Base-by-base conservation (phyloP, 2,329 filamentous ascomycete species). In the Dryadomyces quercivorus region DNA sequence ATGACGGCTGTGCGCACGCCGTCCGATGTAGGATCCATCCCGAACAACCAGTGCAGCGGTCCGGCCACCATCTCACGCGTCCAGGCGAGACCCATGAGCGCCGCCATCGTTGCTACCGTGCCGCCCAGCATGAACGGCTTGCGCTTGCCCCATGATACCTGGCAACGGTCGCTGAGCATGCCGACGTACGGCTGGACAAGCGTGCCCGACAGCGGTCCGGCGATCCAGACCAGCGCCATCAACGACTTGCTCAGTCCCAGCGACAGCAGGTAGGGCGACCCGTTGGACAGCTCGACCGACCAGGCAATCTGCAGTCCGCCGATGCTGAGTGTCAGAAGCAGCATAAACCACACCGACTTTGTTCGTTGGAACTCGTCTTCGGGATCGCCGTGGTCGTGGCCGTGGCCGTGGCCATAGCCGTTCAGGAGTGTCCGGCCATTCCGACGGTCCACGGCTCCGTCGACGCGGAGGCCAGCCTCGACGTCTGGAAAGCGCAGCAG, bases 231-330 rank as follows among this genome's bases (percentile, higher is more conserved):
- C 59, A 91, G 75, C 18, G 88, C 86, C 75, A 92, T 85, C 46
- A 91, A 70, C 42, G 86, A 85, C 71, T 92, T 91, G 75, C 83
- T 89, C 68, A 93, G 76, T 12, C 88, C 88, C 34, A 93, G 78
- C 1, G 87, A 90, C 44, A 92, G 72, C 44, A 93, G 72, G 64
- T 86, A 93, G 6, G 88, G 87, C 53, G 92, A 95, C 62, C 91
- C 91, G 72, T 95, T 92, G 53, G 90, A 95, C 45, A 95, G 76
- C 69, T 97, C 92, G 45, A 95, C 90, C 1, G 91, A 91, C 92
- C 92, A 97, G 31, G 92, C 90, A 61, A 97, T 86, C 70, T 97
- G 92, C 58, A 97, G 74, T 22, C 88, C 92, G 57, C 88, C 88
- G 61, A 95, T 87, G 65, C 87, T 84, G 58, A 96, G 75, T 7